Evolutionary conservation across 2,329 filamentous ascomycete species (phyloP).

Genomic region (Fusarium nygamai): DNA sequence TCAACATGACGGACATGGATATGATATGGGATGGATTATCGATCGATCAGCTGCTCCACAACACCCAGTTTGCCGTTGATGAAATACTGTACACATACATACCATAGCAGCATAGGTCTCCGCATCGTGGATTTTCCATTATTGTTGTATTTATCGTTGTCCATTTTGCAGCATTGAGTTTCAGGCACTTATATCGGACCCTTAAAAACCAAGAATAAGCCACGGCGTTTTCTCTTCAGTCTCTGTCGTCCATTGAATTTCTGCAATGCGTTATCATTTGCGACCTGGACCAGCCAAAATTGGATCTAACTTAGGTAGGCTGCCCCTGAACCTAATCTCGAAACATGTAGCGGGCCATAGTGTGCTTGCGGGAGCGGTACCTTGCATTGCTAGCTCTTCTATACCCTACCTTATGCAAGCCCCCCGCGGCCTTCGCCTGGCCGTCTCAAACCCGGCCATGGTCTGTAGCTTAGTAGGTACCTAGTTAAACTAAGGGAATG

Average conservation of each 20-base stretch:
- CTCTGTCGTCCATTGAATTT: constrained; percentile 4
- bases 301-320: background rate
- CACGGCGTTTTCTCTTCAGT: constrained; percentile 11
- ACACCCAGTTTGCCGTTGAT: background rate
- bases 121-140: background rate
- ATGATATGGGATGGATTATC: background rate
- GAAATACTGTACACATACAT: background rate
- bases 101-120: background rate
- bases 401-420: constrained; percentile 23
- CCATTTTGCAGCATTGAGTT: background rate
- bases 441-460: constrained; percentile 33
- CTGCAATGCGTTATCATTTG: constrained; percentile 7
- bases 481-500: background rate
- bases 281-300: constrained; percentile 3
- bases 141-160: constrained; percentile 5
- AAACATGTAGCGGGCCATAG: constrained; percentile 22
- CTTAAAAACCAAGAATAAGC: constrained; percentile 16
- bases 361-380: constrained; percentile 24
- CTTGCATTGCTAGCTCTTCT: constrained; percentile 28
- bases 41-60: constrained; percentile 23
- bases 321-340: constrained; percentile 32
- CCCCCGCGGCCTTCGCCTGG: constrained; percentile 22
- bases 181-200: background rate
- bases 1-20: background rate
- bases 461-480: background rate